These are phyloP conservation scores for Bacterosira constricta DNA, from an alignment of 108 stramenopile species.

Conservation along the genomic window DNA sequence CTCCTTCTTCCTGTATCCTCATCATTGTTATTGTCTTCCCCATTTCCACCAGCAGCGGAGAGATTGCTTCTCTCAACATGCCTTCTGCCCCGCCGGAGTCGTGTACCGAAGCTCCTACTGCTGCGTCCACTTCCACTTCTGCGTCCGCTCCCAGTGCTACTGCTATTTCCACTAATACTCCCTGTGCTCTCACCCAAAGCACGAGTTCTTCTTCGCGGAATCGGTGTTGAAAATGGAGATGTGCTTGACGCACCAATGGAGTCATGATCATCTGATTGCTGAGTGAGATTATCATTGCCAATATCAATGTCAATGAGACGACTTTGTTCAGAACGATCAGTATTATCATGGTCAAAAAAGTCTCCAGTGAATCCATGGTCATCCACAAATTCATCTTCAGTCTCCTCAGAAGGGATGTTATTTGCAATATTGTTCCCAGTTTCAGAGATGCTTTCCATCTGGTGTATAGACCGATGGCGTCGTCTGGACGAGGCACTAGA, in stretches of 20 bases:
- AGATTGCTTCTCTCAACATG: neutral
- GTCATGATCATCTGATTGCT: neutral
- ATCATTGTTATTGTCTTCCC: neutral
- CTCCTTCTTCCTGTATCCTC: conserved; percentile 4
- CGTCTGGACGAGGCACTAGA: neutral
- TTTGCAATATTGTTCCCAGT: neutral
- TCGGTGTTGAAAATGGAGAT: conserved; percentile 5
- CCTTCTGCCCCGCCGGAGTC: neutral
- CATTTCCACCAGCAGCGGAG: neutral
- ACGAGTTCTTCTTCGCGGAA: conserved; percentile 4
- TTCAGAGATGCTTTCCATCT: conserved; percentile 41
- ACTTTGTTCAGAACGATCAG: neutral
- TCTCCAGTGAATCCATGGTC: neutral
- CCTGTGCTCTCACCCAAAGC: neutral
- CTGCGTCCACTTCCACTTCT: conserved; percentile 7
- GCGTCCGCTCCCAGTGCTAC: neutral
- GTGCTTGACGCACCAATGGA: conserved; percentile 1
- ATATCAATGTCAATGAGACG: neutral
- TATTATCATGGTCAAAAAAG: neutral
- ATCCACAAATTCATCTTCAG: neutral
- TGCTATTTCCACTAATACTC: conserved; percentile 14
- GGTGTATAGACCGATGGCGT: conserved; percentile 4
- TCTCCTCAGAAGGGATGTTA: neutral
- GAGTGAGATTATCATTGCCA: neutral
- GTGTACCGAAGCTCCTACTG: neutral